Base-by-base conservation (phyloP, 2,329 filamentous ascomycete species). In the Penicillium sclerotigenum region DNA sequence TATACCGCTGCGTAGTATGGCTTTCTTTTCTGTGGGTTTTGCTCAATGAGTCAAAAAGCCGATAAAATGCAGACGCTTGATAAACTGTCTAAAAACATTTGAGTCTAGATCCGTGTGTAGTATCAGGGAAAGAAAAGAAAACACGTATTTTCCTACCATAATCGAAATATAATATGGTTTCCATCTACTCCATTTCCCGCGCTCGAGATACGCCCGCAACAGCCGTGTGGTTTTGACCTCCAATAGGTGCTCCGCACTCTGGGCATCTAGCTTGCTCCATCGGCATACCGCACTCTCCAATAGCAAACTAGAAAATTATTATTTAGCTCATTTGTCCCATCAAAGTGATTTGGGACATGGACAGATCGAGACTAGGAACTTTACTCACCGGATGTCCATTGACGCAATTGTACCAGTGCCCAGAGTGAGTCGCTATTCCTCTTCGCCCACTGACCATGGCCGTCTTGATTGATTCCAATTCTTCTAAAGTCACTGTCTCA, bases 201-300 rank as follows among this genome's bases (percentile, higher is more conserved):
- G 52, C 56, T 47, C 56, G 56, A 43, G 52, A 47, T 4, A 56
- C 56, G 10, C 56, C 52, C 36, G 20, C 47, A 37, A 56, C 52
- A 24, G 52, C 47, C 4, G 0, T 16, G 14, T 58, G 56, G 13
- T 52, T 47, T 47, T 28, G 52, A 20, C 56, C 56, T 45, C 56
- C 47, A 47, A 52, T 58, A 29, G 26, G 26, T 14, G 51, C 38
- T 54, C 55, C 55, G 8, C 51, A 57, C 7, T 57, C 55, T 9
- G 68, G 68, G 24, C 68, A 70, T 29, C 56, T 60, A 16, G 66
- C 64, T 43, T 47, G 46, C 47, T 70, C 58, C 66, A 68, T 70
- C 28, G 68, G 65, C 65, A 69, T 66, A 22, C 68, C 68, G 20
- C 68, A 71, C 28, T 71, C 68, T 10, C 68, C 67, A 34, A 70